Base-by-base conservation (phyloP, 2,329 filamentous ascomycete genomes). In the Penicillium sp. region DNA sequence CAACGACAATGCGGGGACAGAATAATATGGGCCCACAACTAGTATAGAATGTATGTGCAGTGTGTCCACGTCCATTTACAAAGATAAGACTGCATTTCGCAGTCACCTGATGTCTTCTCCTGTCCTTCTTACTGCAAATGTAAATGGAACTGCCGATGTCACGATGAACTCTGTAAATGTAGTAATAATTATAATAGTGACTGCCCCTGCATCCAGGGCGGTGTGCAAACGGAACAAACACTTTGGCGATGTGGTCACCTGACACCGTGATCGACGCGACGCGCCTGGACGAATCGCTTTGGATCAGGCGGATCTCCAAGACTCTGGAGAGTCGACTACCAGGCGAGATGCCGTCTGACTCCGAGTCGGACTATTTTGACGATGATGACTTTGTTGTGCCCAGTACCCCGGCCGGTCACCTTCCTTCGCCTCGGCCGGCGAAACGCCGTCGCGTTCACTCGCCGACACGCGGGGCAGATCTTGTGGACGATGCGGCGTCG, bases 401-500 rank as follows among this genome's bases (percentile, higher is more conserved):
- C 7, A 56, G 55, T 30, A 51, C 59, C 30, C 46, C 61, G 10
- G 54, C 61, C 51, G 37, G 40, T 23, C 29, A 47, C 18, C 15
- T 42, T 9, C 55, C 61, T 15, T 59, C 60, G 15, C 56, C 66
- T 12, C 70, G 62, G 41, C 62, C 68, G 9, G 45, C 62, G 6
- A 75, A 75, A 51, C 67, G 71, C 36, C 69, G 66, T 36, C 71
- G 72, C 33, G 46, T 72, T 21, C 59, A 60, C 49, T 44, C 55
- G n/a, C 44, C 58, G 24, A 47, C 42, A 12, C 41, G 53, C 30
- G 42, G 52, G 36, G 46, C 42, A 39, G 39, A 49, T 32, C 54
- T 49, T 17, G 36, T 41, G 37, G 54, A 58, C 34, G 48, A 58
- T 24, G 32, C 32, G 5, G 56, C 34, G 3, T 60, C 56, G 12